phyloP scores from a whole-genome alignment of 2,329 filamentous ascomycete genomes.

The Arthroderma sp. region DNA sequence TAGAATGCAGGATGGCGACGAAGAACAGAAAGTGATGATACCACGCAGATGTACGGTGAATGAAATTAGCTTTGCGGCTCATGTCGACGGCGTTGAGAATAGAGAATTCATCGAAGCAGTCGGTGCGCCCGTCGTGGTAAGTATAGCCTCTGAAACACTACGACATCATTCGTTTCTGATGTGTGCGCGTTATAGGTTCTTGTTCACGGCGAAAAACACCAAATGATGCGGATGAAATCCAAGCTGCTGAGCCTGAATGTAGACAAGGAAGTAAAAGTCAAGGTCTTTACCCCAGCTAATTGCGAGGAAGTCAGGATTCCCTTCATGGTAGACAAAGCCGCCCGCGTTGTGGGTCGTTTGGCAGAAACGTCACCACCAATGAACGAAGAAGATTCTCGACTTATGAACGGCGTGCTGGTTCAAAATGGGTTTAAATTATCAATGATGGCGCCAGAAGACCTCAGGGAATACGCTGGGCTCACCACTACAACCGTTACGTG shows the following conservation, averaged over 20 bases:
- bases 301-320: slow-evolving; percentile 91
- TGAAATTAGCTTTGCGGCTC: slow-evolving; percentile 89
- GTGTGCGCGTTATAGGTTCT: slow-evolving; percentile 51
- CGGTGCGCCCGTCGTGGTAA: slow-evolving; percentile 76
- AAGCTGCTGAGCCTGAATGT: slow-evolving; percentile 87
- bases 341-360: slow-evolving; percentile 89
- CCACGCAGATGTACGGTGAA: slow-evolving; percentile 84
- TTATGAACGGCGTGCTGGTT: slow-evolving; percentile 83
- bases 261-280: slow-evolving; percentile 65
- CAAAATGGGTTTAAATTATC: slow-evolving; percentile 97
- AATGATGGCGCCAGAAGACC: slow-evolving; percentile 89
- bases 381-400: slow-evolving; percentile 34
- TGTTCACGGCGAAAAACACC: slow-evolving; percentile 92
- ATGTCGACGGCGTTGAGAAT: slow-evolving; percentile 93
- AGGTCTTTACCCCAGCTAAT: slow-evolving; percentile 87
- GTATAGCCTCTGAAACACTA: slow-evolving; percentile 25
- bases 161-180: no score
- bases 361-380: slow-evolving; percentile 63
- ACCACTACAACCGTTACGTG: slow-evolving; percentile 91
- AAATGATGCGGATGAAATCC: slow-evolving; percentile 95
- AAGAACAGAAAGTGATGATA: slow-evolving; percentile 81
- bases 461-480: slow-evolving; percentile 91
- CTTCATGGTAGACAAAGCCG: slow-evolving; percentile 88
- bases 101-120: slow-evolving; percentile 95
- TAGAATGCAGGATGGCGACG: slow-evolving; percentile 47